A percentile compares a stretch with the other conserved stretches of the same genome.
Evolutionary conservation across 2,329 filamentous ascomycete genomes (phyloP).

Genomic region (Teratosphaeria gauchensis): DNA sequence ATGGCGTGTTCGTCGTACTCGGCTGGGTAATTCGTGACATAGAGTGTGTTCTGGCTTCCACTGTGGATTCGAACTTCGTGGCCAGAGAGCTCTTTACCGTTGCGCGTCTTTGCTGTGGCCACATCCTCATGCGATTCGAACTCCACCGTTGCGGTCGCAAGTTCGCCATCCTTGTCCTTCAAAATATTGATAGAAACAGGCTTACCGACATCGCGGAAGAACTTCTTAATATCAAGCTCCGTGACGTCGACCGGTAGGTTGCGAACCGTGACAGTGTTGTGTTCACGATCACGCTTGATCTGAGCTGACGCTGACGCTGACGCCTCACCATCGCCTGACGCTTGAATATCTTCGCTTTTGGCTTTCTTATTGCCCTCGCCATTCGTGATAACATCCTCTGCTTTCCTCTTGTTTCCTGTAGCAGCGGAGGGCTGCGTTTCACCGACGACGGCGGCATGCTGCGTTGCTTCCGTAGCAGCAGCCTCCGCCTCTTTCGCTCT

Average conservation of each 20-base stretch:
- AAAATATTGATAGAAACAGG: slow-evolving; percentile 68
- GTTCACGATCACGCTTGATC: slow-evolving; percentile 75
- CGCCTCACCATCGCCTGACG: slow-evolving; percentile 23
- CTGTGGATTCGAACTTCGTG: slow-evolving; percentile 63
- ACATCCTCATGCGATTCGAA: slow-evolving; percentile 76
- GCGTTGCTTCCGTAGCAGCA: slow-evolving; percentile 44
- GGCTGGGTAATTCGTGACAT: slow-evolving; percentile 81
- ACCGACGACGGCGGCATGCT: slow-evolving; percentile 23
- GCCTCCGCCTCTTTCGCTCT: slow-evolving; percentile 60
- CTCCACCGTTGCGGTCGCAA: slow-evolving; percentile 68
- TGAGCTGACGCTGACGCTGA: slow-evolving; percentile 26
- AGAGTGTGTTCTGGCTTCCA: slow-evolving; percentile 72
- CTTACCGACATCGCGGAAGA: slow-evolving; percentile 82
- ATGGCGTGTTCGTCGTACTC: slow-evolving; percentile 63
- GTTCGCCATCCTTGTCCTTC: slow-evolving; percentile 49
- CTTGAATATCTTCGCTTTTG: slow-evolving; percentile 37
- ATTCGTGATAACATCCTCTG: slow-evolving; percentile 48
- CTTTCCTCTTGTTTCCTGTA: slow-evolving; percentile 59
- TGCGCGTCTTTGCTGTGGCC: slow-evolving; percentile 66
- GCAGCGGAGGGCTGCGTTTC: slow-evolving; percentile 13
- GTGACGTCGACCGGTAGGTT: slow-evolving; percentile 63
- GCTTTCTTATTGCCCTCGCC: slow-evolving; percentile 45
- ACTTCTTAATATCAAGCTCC: slow-evolving; percentile 69
- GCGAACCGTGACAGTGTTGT: slow-evolving; percentile 72
- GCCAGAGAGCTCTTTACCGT: slow-evolving; percentile 69